These are phyloP conservation scores for Albophoma yamanashiensis DNA, from an alignment of 2,329 filamentous ascomycete genomes.

Conservation along the genomic window DNA sequence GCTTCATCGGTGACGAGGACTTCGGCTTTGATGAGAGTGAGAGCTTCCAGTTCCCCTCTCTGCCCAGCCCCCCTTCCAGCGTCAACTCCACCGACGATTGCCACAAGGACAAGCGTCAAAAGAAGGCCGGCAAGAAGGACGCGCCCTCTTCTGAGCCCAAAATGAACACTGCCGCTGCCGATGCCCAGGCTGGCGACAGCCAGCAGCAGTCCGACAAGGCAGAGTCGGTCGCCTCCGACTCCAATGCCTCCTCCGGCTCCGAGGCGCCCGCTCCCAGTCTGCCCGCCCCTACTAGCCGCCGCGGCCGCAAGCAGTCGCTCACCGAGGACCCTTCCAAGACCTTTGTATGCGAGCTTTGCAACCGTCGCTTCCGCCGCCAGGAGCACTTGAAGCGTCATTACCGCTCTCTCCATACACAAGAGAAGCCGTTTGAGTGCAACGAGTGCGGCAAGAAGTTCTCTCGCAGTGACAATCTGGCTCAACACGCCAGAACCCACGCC, in stretches of 20 bases:
- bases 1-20: slow-evolving; percentile 66
- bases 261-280: slow-evolving; percentile 30
- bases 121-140: slow-evolving; percentile 39
- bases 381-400: slow-evolving; percentile 99
- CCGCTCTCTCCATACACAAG: slow-evolving; percentile 93
- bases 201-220: slow-evolving; percentile 24
- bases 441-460: slow-evolving; percentile 99
- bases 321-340: slow-evolving; percentile 98
- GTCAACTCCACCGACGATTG: slow-evolving; percentile 26
- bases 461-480: slow-evolving; percentile 90
- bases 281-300: slow-evolving; percentile 64
- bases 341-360: slow-evolving; percentile 93
- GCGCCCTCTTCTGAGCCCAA: slow-evolving; percentile 20
- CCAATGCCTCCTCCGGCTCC: slow-evolving; percentile 29
- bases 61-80: slow-evolving; percentile 47
- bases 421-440: slow-evolving; percentile 95
- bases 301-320: slow-evolving; percentile 94
- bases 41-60: slow-evolving; percentile 45
- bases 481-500: slow-evolving; percentile 90
- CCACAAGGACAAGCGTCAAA: slow-evolving; percentile 48
- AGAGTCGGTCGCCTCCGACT: slow-evolving; percentile 26
- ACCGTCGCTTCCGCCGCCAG: slow-evolving; percentile 92
- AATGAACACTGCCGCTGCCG: slow-evolving; percentile 30
- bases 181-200: slow-evolving; percentile 21
- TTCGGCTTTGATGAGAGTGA: slow-evolving; percentile 65